Evolutionary conservation across 2,329 filamentous ascomycete genomes (phyloP), one percentile per base, ranked within the genome.

Genomic region (Torrubiella hemipterigena): DNA sequence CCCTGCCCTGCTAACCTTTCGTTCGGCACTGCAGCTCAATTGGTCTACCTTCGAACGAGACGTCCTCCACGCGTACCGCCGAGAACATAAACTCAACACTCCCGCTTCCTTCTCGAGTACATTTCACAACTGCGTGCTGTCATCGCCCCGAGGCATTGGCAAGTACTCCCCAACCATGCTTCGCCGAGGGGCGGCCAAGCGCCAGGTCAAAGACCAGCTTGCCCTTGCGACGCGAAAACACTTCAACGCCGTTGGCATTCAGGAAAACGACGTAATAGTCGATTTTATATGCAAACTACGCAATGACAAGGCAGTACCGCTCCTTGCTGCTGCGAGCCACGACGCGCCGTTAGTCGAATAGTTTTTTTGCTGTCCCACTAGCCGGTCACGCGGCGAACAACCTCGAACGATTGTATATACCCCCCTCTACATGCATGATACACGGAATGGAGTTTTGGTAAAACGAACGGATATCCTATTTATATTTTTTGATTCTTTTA

Each of bases 221-320:
- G 79, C 80, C 7, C 66, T 75, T 41, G 67, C 73, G 2, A 79
- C 87, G 29, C 68, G 82, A 41, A 87, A 85, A 52, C 81, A 91
- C 55, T 91, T 91, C 59, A 91, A 91, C 49, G 75, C 73, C 20
- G 66, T 82, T 41, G 80, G 79, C 12, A 73, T 89, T 24, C 78
- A 77, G 41, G 84, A 93, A 59, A 85, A 78, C 49, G 83, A 91
- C 45, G 77, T 86, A 41, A 80, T 91, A 35, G 80, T 87, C 34
- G 80, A 82, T 41, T 74, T 85, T 49, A 63, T 86, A 38, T 82
- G 84, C 63, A 81, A 76, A 48, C 67, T 82, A 18, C 52, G 52
- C 16, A 51, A 50, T 38, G 50, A 56, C 14, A 49, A 47, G 33
- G 34, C 36, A 14, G 35, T 45, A 5, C 50, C 44, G 28, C 36